Base-by-base conservation (phyloP, 805 yeast genomes). In the Ogataea pignaliae region DNA sequence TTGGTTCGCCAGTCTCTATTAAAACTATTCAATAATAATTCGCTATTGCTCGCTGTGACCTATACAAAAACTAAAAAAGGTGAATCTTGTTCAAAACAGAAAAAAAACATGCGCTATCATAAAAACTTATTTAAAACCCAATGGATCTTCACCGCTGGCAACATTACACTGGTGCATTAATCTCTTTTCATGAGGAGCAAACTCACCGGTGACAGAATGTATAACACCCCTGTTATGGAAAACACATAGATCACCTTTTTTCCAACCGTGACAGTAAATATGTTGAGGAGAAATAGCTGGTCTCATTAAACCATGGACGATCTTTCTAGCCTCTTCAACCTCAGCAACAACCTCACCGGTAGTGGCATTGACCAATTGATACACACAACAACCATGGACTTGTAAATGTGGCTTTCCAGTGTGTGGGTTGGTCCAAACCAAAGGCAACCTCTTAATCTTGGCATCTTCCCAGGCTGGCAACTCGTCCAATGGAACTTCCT, bases 121-220 rank as follows among this genome's bases (percentile, higher is more conserved):
- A 18, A 44, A 43, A 16, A 29, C 39, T 21, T 39, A 48, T 31
- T 47, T 39, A 37, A 51, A 41, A 29, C 50, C 43, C 12, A 48
- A 32, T n/a, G 96, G 95, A 58, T 85, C 91, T 13, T 59, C 52
- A 9, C 88, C 90, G 59, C 88, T 78, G 16, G 96, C 95, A 61
- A 88, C 85, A 68, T 88, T 88, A 68, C 96, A 88, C 69, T 88
- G 96, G 61, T 88, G 96, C 95, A 88, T 88, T 59, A 88, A 71
- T 64, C 96, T 78, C 56, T 78, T 79, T 60, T 88, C 93, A 39
- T 84, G 87, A 15, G 75, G 75, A 15, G 77, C 81, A 66, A 88
- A 83, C 65, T 88, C 95, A 41, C 96, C 95, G 13, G 96, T 88
- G 29, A 88, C 96, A 1, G 91, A 80, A 61, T 88, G 96, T 85